Evolutionary conservation across 2,329 filamentous ascomycete genomes (phyloP), one percentile per base, ranked within the genome.

Genomic region (Cercospora nicotianae): DNA sequence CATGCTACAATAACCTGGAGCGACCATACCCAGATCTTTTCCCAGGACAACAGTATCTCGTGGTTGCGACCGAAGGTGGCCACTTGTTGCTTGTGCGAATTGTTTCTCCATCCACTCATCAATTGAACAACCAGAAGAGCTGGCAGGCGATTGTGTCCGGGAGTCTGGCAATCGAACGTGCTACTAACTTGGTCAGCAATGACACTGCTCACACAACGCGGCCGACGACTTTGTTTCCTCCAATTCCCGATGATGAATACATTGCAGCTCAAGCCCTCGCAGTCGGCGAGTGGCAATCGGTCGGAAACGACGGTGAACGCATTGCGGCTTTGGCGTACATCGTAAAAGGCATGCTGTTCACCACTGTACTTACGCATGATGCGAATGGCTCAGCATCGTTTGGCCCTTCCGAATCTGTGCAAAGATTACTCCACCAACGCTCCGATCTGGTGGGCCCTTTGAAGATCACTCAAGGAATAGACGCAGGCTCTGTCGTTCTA

Each of bases 61-160:
- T 77, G 7, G 73, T 81, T 3, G 73, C 79, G 3, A 82, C 81
- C 57, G 81, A 82, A 45, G 76, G 80, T 48, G 81, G 81, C 33
- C 75, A 82, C 18, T 72, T 83, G 9, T 69, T 78, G 5, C 68
- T 82, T 7, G 20, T 83, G 4, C 68, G 70, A n/a, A 60, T 83
- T 13, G 67, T 75, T 10, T 80, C 82, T 4, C 81, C 81, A 1
- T 75, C 80, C 48, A 74, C 39, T 10, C 68, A 80, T 23, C 72
- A 75, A 10, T 58, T 73, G 33, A 61, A 63, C 5, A 39, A 58
- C 8, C 55, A 64, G 5, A 10, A 26, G 8, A 31, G 51, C 1
- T 77, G 76, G 75, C 48, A 64, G 23, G 62, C 62, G 3, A 26
- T 48, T 10, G 53, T 64, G 13, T 8, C 13, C 12, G 33, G 36